Base-by-base conservation (phyloP, 1,284 basidiomycete species). In the Ustilago sp. region DNA sequence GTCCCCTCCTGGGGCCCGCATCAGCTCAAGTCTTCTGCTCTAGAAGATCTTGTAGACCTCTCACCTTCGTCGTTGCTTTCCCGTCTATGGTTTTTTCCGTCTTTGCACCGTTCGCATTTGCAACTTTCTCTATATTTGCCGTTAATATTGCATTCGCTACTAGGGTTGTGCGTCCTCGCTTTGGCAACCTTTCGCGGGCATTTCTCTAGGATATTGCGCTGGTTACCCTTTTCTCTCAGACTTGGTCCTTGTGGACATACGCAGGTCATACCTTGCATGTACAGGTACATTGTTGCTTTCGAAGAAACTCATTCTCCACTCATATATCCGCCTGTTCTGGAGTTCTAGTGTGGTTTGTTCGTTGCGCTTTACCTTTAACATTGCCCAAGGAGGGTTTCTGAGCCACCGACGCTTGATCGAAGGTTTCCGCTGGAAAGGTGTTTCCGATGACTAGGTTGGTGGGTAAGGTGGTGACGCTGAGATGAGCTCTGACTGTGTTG, bases 101-200 rank as follows among this genome's bases (percentile, higher is more conserved):
- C 38, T 67, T 72, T 67, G 69, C 69, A 59, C 60, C 69, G 59
- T 65, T 59, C 68, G 69, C 64, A 72, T 72, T 57, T 60, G 69
- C 69, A 72, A 48, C 55, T 53, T 51, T 63, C 41, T 28, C 47
- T 43, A 63, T 56, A 69, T 55, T 67, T 60, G 57, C 60, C 69
- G 63, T 63, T 63, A 67, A 67, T 72, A 57, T 66, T 65, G 64
- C 63, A 66, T 72, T 28, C 56, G 50, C 41, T 52, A 41, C 15
- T 51, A 32, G 60, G 34, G n/a, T 36, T 6, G 38, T 32, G 58
- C 53, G 54, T 54, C 47, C 47, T 34, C 38, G 12, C 19, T 45
- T 23, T 13, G n/a, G 34, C 32, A 34, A 32, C 15, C n/a, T 17
- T 28, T 4, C 17, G 34, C 23, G 13, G n/a, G 43, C 19, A 43